These are phyloP conservation scores for Platanus orientalis DNA, from an alignment of 164 flowering plant species.

Conservation along the genomic window DNA sequence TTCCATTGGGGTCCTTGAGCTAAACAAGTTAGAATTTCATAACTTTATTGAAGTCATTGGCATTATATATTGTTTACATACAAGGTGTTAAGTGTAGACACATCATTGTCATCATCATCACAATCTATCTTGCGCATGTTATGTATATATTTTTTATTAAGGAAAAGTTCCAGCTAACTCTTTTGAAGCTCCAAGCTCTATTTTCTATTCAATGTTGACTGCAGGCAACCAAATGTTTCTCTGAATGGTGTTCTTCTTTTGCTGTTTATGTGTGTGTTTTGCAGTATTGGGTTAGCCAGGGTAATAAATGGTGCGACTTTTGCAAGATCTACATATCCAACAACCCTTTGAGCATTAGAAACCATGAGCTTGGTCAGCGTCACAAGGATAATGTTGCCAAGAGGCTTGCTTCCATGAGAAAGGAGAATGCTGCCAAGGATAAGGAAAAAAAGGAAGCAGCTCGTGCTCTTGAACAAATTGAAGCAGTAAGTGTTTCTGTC, in stretches of 20 bases:
- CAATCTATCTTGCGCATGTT: no score
- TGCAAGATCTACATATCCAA: conserved; percentile 91
- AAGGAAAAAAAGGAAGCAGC: conserved; percentile 73
- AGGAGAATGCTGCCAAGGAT: conserved; percentile 71
- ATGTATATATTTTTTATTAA: no score
- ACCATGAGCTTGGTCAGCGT: conserved; percentile 88
- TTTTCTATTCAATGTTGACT: neutral
- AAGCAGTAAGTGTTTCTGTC: conserved; percentile 68
- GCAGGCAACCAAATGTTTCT: neutral
- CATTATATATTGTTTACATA: no score
- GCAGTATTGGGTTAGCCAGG: conserved; percentile 98
- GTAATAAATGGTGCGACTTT: conserved; percentile 95
- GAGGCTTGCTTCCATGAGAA: conserved; percentile 65
- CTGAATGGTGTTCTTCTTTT: conserved; percentile 1
- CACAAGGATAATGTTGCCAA: conserved; percentile 84
- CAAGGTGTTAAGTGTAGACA: no score
- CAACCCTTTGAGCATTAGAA: conserved; percentile 81
- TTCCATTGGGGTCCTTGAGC: no score
- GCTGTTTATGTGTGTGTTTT: conserved; percentile 10
- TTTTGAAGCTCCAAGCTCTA: no score
- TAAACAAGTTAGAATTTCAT: no score
- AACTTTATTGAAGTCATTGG: no score
- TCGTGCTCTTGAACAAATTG: conserved; percentile 78
- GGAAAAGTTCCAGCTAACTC: no score
- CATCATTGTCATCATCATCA: no score